These are phyloP conservation scores for Penicillium roqueforti DNA, from an alignment of 495 filamentous ascomycete genomes.

Conservation along the genomic window DNA sequence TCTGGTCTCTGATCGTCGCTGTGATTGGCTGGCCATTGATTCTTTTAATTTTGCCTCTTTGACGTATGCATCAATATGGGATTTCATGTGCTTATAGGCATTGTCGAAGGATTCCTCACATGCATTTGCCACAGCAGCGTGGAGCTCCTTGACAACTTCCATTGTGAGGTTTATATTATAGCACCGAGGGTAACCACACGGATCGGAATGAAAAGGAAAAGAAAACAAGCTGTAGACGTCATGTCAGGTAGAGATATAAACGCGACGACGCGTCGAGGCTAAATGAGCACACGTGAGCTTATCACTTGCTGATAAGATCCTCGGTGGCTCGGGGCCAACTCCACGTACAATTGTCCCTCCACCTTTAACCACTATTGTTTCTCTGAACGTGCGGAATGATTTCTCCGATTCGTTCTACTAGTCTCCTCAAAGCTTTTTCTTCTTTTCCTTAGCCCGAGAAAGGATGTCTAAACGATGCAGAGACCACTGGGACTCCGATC, in stretches of 20 bases:
- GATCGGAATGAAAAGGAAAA: not conserved
- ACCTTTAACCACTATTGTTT: not conserved
- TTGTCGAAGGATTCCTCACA: constrained; percentile 31
- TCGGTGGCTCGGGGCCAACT: not conserved
- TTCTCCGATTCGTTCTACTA: not conserved
- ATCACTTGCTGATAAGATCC: constrained; percentile 2
- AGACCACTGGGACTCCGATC: constrained; percentile 15
- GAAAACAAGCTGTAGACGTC: not conserved
- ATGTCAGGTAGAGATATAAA: constrained; percentile 4
- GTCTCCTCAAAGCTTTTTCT: not conserved
- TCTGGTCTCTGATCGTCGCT: constrained; percentile 16
- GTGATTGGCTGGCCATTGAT: constrained; percentile 20
- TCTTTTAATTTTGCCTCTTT: constrained; percentile 22
- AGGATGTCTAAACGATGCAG: constrained; percentile 47
- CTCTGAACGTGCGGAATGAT: not conserved
- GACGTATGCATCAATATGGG: constrained; percentile 23
- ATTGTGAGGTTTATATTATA: constrained; percentile 16
- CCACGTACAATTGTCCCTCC: not conserved
- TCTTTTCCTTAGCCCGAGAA: not conserved
- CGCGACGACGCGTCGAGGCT: constrained; percentile 8
- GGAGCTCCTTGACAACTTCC: constrained; percentile 39
- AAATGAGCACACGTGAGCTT: constrained; percentile 4
- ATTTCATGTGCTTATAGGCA: constrained; percentile 30
- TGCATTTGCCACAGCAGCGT: constrained; percentile 27
- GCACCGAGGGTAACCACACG: not conserved